These are phyloP conservation scores for Oryza meyeriana DNA, from an alignment of 176 grass and related monocot species.

Conservation along the genomic window DNA sequence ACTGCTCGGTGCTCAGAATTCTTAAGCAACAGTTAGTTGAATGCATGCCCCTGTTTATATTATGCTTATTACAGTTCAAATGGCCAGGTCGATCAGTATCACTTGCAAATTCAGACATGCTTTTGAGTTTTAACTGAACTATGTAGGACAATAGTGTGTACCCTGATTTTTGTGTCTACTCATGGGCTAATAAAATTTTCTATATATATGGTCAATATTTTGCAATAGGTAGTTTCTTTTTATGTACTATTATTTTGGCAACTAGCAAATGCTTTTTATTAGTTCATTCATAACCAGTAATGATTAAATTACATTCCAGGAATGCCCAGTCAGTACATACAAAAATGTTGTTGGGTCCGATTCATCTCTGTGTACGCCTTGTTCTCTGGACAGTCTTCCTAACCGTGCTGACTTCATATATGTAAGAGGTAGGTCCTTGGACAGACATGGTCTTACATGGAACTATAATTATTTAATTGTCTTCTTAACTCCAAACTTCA, in stretches of 20 bases:
- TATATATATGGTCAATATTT: neutral
- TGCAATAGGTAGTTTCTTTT: neutral
- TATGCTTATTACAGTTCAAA: neutral
- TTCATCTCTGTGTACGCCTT: constrained; percentile 77
- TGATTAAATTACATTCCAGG: constrained; percentile 55
- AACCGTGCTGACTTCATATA: constrained; percentile 87
- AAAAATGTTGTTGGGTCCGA: constrained; percentile 84
- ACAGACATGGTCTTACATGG: constrained; percentile 16
- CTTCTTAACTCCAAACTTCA: constrained; percentile 9
- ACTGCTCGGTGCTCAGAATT: neutral
- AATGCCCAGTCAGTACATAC: constrained; percentile 94
- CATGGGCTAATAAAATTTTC: neutral
- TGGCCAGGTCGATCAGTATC: neutral
- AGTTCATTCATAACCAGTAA: neutral
- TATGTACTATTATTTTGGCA: neutral
- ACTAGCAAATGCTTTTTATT: neutral
- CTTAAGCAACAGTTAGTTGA: neutral
- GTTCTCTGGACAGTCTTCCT: constrained; percentile 73
- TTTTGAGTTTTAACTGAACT: neutral
- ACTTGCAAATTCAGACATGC: neutral
- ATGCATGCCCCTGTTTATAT: neutral
- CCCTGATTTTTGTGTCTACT: neutral
- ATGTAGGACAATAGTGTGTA: neutral
- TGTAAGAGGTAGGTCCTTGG: constrained; percentile 73
- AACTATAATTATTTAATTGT: neutral